Conservation (phyloP, 2,329 filamentous ascomycete species). For the Ceratocystis albifundus region DNA sequence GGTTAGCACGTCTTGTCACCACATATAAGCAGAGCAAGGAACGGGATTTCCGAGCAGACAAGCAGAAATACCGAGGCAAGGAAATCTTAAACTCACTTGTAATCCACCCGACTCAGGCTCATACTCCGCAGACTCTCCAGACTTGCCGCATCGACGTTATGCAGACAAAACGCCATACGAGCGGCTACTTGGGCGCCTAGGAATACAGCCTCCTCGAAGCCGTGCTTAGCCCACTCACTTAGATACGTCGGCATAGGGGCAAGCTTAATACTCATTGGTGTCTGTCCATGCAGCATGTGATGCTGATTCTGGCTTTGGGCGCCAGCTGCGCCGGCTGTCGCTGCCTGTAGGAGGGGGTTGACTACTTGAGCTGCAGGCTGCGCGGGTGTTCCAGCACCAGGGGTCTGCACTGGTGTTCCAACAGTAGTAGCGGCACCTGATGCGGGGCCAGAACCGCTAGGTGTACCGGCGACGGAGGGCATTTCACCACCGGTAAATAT, state of each 20-base stretch:
- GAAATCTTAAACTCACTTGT: conserved; percentile 40
- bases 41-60: background rate
- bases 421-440: conserved; percentile 63
- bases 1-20: no score
- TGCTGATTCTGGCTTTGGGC: conserved; percentile 32
- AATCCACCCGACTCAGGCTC: conserved; percentile 48
- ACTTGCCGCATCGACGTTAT: conserved; percentile 44
- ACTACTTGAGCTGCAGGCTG: conserved; percentile 47
- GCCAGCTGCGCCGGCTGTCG: conserved; percentile 58
- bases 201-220: conserved; percentile 72
- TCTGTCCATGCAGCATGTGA: conserved; percentile 50
- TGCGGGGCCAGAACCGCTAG: conserved; percentile 89
- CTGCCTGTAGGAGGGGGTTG: conserved; percentile 84
- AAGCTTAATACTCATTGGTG: conserved; percentile 72
- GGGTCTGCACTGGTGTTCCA: conserved; percentile 65
- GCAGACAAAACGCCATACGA: conserved; percentile 46
- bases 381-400: conserved; percentile 41
- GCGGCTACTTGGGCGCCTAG: conserved; percentile 79
- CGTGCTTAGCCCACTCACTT: conserved; percentile 75
- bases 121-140: conserved; percentile 44
- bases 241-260: conserved; percentile 74
- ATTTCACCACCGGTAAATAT: conserved; percentile 78
- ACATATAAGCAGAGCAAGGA: no score
- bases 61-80: background rate
- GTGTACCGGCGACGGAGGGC: conserved; percentile 85